Evolutionary conservation across 1,139 yeast genomes (phyloP).

Genomic region (Pichia sp.): DNA sequence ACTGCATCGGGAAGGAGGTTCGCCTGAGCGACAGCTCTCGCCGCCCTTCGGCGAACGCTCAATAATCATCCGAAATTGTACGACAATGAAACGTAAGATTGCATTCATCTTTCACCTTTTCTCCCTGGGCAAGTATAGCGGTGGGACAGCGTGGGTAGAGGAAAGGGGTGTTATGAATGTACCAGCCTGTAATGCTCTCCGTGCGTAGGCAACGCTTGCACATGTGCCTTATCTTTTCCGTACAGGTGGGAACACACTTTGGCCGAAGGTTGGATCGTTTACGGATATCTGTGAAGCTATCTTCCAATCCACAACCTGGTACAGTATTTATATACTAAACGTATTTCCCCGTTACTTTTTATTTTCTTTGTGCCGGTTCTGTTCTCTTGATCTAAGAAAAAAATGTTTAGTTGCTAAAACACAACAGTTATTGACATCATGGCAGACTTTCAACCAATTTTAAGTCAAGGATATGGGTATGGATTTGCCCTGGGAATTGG

Average conservation of each 20-base stretch:
- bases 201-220: not conserved
- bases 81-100: not conserved
- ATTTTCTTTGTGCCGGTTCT: not conserved
- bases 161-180: not conserved
- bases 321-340: not conserved
- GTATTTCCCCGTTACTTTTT: not conserved
- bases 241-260: not conserved
- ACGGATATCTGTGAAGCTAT: not conserved
- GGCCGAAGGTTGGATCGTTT: not conserved
- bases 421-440: not conserved
- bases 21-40: not conserved
- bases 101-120: too few species aligned
- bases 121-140: too few species aligned
- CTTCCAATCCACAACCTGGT: not conserved
- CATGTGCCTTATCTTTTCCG: not conserved
- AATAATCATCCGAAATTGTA: not conserved
- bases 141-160: not conserved
- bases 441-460: constrained; percentile 30
- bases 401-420: too few species aligned
- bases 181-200: not conserved
- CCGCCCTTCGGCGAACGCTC: not conserved
- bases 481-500: constrained; percentile 89
- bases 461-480: constrained; percentile 77
- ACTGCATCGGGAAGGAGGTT: not conserved
- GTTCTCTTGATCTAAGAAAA: too few species aligned